Evolutionary conservation across 352 stramenopile genomes (phyloP).

Genomic region (Globisporangium paroecandrum): DNA sequence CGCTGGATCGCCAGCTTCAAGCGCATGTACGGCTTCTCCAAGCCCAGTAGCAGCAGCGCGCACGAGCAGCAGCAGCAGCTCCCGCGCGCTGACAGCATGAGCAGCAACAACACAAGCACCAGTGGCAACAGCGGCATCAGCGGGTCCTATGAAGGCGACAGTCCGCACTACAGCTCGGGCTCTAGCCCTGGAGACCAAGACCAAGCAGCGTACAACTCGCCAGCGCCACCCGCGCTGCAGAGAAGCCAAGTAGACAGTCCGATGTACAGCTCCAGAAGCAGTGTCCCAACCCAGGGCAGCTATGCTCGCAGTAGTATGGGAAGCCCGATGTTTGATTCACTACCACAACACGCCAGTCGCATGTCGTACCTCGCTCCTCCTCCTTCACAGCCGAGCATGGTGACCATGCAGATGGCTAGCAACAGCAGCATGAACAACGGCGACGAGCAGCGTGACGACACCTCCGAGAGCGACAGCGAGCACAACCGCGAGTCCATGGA

Average conservation of each 20-base stretch:
- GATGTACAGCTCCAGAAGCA: not conserved
- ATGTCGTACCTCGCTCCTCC: not conserved
- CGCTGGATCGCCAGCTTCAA: constrained; percentile 59
- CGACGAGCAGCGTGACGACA: constrained; percentile 23
- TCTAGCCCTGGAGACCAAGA: not conserved
- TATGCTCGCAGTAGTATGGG: not conserved
- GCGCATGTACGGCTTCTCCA: constrained; percentile 42
- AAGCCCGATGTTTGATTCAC: not conserved
- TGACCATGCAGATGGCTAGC: not conserved
- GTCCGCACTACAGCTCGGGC: not conserved
- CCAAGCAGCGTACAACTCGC: not conserved
- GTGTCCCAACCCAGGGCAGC: not conserved
- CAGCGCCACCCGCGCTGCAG: not conserved
- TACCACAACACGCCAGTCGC: not conserved
- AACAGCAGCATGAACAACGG: constrained; percentile 16
- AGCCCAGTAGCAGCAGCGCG: not conserved
- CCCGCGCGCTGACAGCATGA: constrained; percentile 9
- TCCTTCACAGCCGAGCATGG: not conserved
- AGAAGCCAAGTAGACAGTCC: not conserved
- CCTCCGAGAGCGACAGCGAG: constrained; percentile 32
- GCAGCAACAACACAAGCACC: constrained; percentile 7
- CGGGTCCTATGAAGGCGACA: not conserved
- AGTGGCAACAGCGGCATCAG: not conserved
- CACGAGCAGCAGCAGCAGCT: constrained; percentile 3
- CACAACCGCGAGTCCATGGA: constrained; percentile 19